These are phyloP conservation scores for Apiospora koreana DNA, from an alignment of 2,329 filamentous ascomycete genomes.

Conservation along the genomic window DNA sequence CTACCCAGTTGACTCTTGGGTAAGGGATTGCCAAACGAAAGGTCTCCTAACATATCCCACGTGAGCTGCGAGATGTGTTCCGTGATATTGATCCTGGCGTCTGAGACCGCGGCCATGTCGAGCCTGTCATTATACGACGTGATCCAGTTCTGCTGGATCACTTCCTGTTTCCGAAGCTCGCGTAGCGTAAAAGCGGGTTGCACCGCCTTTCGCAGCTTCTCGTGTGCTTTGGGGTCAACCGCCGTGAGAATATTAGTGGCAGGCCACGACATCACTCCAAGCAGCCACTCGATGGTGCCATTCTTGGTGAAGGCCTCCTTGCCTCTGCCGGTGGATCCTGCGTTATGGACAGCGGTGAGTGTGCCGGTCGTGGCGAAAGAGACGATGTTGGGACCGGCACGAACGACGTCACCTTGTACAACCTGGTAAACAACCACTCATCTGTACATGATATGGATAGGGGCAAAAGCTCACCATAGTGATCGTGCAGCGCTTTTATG, in stretches of 20 bases:
- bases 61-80: background rate
- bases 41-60: background rate
- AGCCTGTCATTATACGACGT: background rate
- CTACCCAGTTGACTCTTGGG: background rate
- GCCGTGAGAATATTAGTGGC: background rate
- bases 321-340: background rate
- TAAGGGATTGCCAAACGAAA: background rate
- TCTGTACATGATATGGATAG: too few relatives aligned
- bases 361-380: background rate
- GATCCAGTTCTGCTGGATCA: conserved; percentile 1
- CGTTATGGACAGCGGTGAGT: background rate
- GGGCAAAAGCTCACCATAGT: background rate
- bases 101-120: background rate
- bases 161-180: background rate
- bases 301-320: conserved; percentile 4
- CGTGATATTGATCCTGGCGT: background rate
- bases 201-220: background rate
- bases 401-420: background rate
- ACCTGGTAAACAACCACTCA: too few relatives aligned
- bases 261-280: background rate
- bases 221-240: background rate
- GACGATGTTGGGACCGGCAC: conserved; percentile 1
- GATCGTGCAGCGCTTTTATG: background rate
- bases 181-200: background rate
- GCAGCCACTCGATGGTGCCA: background rate